These are phyloP conservation scores for Leccinum boreale DNA, from an alignment of 768 basidiomycete genomes.

Conservation along the genomic window DNA sequence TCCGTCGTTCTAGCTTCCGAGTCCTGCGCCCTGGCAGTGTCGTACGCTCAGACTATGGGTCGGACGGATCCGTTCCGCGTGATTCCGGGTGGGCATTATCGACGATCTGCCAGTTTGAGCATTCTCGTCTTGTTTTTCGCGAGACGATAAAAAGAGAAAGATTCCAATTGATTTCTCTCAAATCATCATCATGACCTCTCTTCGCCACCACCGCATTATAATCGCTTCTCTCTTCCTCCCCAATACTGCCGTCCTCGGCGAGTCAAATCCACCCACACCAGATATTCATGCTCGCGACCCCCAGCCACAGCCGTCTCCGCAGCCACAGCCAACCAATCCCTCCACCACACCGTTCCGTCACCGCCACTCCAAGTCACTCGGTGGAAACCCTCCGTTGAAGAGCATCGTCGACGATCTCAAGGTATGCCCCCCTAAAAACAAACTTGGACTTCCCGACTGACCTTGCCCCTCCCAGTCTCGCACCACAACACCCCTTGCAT, in stretches of 20 bases:
- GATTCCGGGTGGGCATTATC: background rate
- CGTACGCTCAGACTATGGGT: background rate
- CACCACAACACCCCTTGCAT: slow-evolving; percentile 39
- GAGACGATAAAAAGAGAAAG: background rate
- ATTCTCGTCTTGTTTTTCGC: background rate
- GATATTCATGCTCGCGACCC: slow-evolving; percentile 28
- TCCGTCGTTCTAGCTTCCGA: too few relatives aligned
- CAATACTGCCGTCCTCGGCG: slow-evolving; percentile 60
- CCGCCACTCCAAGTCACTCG: slow-evolving; percentile 18
- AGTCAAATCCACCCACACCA: slow-evolving; percentile 51
- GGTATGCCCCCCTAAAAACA: slow-evolving; percentile 31
- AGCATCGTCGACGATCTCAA: slow-evolving; percentile 83
- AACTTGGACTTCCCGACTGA: background rate
- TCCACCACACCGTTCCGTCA: slow-evolving; percentile 15
- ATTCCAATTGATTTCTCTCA: background rate
- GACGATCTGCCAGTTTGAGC: background rate
- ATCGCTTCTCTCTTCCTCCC: slow-evolving; percentile 87
- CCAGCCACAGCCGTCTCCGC: slow-evolving; percentile 4
- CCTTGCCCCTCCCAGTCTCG: slow-evolving; percentile 30
- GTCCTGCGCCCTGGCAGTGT: too few relatives aligned
- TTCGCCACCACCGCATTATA: slow-evolving; percentile 69
- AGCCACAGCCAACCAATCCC: background rate
- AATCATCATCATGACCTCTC: slow-evolving; percentile 52
- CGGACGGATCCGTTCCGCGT: slow-evolving; percentile 14
- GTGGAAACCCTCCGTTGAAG: slow-evolving; percentile 39